Percentiles rank a stretch among this genome's conserved stretches.
phyloP scores from a whole-genome alignment of 768 basidiomycete genomes.

The Tricholoma terreum region DNA sequence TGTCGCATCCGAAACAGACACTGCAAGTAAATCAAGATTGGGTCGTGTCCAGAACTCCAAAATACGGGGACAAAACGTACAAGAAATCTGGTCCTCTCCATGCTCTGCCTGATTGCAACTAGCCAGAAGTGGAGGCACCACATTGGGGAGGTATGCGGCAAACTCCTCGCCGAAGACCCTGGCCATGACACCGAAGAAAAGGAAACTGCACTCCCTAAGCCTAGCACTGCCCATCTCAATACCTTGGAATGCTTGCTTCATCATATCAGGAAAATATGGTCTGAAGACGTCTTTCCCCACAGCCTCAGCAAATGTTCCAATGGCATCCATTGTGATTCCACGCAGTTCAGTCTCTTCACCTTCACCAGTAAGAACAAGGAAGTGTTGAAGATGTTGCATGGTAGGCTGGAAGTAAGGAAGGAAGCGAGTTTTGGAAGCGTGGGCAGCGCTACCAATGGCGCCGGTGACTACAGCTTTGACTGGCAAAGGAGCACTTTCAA shows the following conservation, averaged over 20 bases:
- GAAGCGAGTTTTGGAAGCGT: slow-evolving; percentile 90
- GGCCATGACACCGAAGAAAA: slow-evolving; percentile 99
- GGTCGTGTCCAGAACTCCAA: neutral
- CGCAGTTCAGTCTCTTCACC: slow-evolving; percentile 94
- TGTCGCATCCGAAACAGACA: slow-evolving; percentile 52
- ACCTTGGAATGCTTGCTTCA: slow-evolving; percentile 92
- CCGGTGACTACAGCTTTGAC: slow-evolving; percentile 96
- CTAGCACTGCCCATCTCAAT: slow-evolving; percentile 83
- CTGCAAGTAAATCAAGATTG: slow-evolving; percentile 26
- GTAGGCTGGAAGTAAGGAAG: slow-evolving; percentile 91
- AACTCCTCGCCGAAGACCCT: slow-evolving; percentile 95
- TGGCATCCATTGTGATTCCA: slow-evolving; percentile 98
- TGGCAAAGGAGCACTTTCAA: slow-evolving; percentile 80
- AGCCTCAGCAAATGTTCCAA: slow-evolving; percentile 96
- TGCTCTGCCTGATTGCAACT: slow-evolving; percentile 85
- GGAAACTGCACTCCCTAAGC: slow-evolving; percentile 91
- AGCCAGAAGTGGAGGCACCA: slow-evolving; percentile 80
- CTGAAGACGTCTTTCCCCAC: slow-evolving; percentile 93
- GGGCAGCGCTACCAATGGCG: slow-evolving; percentile 96
- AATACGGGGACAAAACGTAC: slow-evolving; percentile 32
- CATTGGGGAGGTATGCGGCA: slow-evolving; percentile 77
- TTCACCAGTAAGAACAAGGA: slow-evolving; percentile 80
- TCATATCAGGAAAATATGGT: slow-evolving; percentile 94
- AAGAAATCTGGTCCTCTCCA: slow-evolving; percentile 50
- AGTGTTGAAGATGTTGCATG: slow-evolving; percentile 84